Base-by-base conservation (phyloP, 2,329 filamentous ascomycete species). In the Pseudogymnoascus sp. region DNA sequence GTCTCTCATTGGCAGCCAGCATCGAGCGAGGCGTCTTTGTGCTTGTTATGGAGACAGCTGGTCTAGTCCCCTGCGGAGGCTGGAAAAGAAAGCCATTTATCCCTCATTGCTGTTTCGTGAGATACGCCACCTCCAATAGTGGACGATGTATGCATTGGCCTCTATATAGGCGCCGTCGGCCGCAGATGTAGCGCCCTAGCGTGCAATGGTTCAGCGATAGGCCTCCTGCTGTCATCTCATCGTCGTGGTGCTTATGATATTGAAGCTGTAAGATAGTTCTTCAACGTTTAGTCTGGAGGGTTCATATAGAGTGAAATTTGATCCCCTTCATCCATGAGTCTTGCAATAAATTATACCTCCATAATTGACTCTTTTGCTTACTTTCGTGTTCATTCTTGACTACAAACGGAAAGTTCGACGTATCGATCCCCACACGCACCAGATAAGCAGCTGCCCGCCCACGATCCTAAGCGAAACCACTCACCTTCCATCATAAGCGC, bases 111-210 rank as follows among this genome's bases (percentile, higher is more conserved):
- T 55, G 48, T 55, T 55, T 55, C 48, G 48, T 33, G 48, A 15
- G 10, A 33, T 55, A 33, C 29, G 29, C 29, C 48, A 55, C 48
- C 48, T 55, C 48, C 48, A 55, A 55, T 55, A 55, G 48, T 10
- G 29, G 48, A 21, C 5, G 48, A n/a, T 17, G 31, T 55, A 21
- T 55, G 29, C 48, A 55, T 6, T 33, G 48, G 29, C 48, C 48
- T 55, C 1, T n/a, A 55, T 21, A 21, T 55, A 55, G 48, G 48
- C 48, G 48, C 48, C 48, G 48, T 55, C 29, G 48, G 48, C 48
- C 48, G 48, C 48, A 55, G 48, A 21, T 55, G 48, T 55, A 55
- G 48, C 48, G 48, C 48, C 48, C 48, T 55, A 55, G 48, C 48
- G 48, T 55, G 48, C 29, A 7, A 33, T 6, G 15, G 48, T 27